phyloP scores from a whole-genome alignment of 2,329 filamentous ascomycete species.

The Escovopsis sp. region DNA sequence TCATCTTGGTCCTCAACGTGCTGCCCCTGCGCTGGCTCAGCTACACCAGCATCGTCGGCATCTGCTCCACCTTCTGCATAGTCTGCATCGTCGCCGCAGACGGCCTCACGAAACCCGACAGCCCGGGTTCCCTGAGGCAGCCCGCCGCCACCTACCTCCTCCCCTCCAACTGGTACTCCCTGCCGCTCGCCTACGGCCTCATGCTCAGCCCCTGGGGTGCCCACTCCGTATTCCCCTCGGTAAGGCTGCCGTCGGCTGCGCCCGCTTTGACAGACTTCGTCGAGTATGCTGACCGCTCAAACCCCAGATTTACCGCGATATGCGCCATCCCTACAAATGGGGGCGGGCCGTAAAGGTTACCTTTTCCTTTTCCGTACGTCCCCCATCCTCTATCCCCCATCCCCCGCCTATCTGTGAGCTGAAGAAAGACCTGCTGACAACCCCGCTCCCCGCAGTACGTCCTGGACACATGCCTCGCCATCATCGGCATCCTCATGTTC shows the following conservation, averaged over 20 bases:
- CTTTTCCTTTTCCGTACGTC: conserved; percentile 65
- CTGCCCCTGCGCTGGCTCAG: conserved; percentile 71
- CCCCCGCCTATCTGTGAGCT: not conserved
- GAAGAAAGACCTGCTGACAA: conserved; percentile 1
- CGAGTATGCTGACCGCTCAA: not conserved
- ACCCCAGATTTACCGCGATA: conserved; percentile 43
- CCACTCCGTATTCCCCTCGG: conserved; percentile 65
- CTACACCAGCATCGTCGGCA: conserved; percentile 86
- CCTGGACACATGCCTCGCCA: conserved; percentile 67
- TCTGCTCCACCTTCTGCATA: conserved; percentile 77
- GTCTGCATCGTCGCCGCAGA: conserved; percentile 72
- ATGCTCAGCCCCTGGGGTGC: conserved; percentile 64
- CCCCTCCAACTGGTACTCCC: conserved; percentile 70
- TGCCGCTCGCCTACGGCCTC: conserved; percentile 79
- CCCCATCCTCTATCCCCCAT: not conserved
- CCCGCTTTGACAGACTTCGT: not conserved
- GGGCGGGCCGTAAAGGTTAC: conserved; percentile 59
- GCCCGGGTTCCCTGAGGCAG: conserved; percentile 69
- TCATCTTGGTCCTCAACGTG: conserved; percentile 73
- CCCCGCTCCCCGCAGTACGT: conserved; percentile 51
- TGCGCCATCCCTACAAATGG: conserved; percentile 70
- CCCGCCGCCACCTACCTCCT: conserved; percentile 71
- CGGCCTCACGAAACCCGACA: conserved; percentile 66
- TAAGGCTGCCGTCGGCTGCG: conserved; percentile 14
- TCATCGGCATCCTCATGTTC: conserved; percentile 86